A percentile compares a stretch with the other conserved stretches of the same genome.
These are phyloP conservation scores for Trametopsis cervina DNA, from an alignment of 768 basidiomycete species.

Conservation along the genomic window DNA sequence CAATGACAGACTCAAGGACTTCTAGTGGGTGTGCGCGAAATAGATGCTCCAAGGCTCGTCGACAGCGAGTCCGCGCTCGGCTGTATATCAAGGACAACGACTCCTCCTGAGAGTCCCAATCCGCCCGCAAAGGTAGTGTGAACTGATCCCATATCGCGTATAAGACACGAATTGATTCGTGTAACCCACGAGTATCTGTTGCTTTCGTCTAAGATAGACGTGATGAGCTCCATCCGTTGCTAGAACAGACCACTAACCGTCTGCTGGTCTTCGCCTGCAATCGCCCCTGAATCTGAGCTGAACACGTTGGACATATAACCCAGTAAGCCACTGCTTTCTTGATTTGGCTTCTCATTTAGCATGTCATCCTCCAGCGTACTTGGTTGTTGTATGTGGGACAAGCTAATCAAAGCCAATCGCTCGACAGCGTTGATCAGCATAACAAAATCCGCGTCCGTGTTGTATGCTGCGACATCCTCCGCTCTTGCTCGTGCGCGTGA, in stretches of 20 bases:
- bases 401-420: conserved; percentile 66
- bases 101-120: conserved; percentile 55
- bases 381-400: conserved; percentile 49
- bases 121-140: conserved; percentile 24
- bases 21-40: conserved; percentile 77
- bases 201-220: conserved; percentile 47
- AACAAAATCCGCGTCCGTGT: conserved; percentile 76
- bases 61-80: conserved; percentile 62
- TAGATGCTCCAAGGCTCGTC: conserved; percentile 76
- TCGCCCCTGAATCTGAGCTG: conserved; percentile 53
- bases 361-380: conserved; percentile 51
- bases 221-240: background rate
- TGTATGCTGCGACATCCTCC: conserved; percentile 38
- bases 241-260: conserved; percentile 35
- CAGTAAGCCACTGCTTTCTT: conserved; percentile 62
- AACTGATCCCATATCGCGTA: conserved; percentile 69
- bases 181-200: conserved; percentile 69
- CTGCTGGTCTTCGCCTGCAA: conserved; percentile 45
- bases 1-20: conserved; percentile 76
- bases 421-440: conserved; percentile 85
- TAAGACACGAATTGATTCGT: conserved; percentile 75
- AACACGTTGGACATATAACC: conserved; percentile 93
- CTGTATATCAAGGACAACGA: conserved; percentile 60
- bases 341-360: conserved; percentile 41
- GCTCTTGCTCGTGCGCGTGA: conserved; percentile 30